A percentile compares a stretch with the other conserved stretches of the same genome.
phyloP scores from a whole-genome alignment of 208 protist genomes.

The Leishmania tropica region DNA sequence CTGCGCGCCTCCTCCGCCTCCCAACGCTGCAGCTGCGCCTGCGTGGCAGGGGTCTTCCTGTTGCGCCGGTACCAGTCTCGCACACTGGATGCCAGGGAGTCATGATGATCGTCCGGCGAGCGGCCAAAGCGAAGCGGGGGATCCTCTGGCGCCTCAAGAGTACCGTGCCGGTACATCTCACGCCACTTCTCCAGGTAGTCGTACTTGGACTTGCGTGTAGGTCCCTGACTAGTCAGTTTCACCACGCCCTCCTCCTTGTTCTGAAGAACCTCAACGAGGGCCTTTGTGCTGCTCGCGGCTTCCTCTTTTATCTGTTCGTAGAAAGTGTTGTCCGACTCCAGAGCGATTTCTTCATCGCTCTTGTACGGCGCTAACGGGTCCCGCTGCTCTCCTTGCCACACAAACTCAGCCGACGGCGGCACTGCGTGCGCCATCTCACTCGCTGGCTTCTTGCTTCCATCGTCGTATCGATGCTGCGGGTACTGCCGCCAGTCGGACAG shows the following conservation, averaged over 20 bases:
- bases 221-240: constrained; percentile 50
- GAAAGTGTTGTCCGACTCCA: constrained; percentile 87
- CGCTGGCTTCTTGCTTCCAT: constrained; percentile 55
- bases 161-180: constrained; percentile 93
- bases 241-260: constrained; percentile 60
- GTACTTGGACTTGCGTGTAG: constrained; percentile 82
- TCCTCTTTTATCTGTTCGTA: constrained; percentile 65
- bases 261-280: constrained; percentile 58
- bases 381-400: constrained; percentile 77
- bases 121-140: constrained; percentile 76
- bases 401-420: constrained; percentile 67
- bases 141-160: constrained; percentile 80
- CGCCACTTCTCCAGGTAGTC: constrained; percentile 91
- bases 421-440: constrained; percentile 69
- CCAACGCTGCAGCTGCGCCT: constrained; percentile 48
- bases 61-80: constrained; percentile 80
- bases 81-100: constrained; percentile 70
- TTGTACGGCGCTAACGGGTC: constrained; percentile 85
- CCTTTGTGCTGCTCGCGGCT: constrained; percentile 43
- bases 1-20: constrained; percentile 40
- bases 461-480: constrained; percentile 76
- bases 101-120: constrained; percentile 69
- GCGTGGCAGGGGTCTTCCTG: constrained; percentile 49
- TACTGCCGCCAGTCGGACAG: constrained; percentile 72
- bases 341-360: constrained; percentile 81